phyloP scores from a whole-genome alignment of 208 protist genomes.

The Leishmania tropica region DNA sequence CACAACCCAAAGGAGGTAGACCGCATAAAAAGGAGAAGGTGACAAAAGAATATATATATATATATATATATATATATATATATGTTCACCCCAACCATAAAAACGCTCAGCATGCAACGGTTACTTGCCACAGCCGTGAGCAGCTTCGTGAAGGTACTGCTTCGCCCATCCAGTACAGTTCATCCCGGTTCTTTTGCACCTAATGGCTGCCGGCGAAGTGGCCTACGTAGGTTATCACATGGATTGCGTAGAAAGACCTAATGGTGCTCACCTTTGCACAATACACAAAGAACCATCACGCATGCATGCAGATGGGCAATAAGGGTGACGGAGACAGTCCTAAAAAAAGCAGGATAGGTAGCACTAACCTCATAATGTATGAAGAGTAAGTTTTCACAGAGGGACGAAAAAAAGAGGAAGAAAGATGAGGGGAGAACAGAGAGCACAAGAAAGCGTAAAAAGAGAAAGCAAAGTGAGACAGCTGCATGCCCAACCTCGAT shows the following conservation, averaged over 20 bases:
- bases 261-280: not conserved
- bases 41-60: not conserved
- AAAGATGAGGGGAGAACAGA: conserved; percentile 11
- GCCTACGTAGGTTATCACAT: not conserved
- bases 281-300: not conserved
- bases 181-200: not conserved
- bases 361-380: conserved; percentile 1
- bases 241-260: not conserved
- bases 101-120: not conserved
- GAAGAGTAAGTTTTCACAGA: not conserved
- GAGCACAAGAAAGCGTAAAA: not conserved
- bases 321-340: conserved; percentile 1
- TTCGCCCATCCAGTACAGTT: not conserved
- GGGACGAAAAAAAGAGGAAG: not conserved
- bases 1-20: not conserved
- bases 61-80: not conserved
- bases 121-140: not conserved
- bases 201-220: not conserved
- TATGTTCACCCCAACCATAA: too few relatives aligned
- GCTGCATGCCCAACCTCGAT: not conserved
- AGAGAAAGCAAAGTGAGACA: not conserved
- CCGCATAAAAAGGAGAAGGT: not conserved
- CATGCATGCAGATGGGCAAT: not conserved
- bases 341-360: conserved; percentile 16
- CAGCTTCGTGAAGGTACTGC: not conserved